Evolutionary conservation across 768 basidiomycete species (phyloP), one percentile per base, ranked within the genome.

Genomic region (Boletus tylopilopsis): DNA sequence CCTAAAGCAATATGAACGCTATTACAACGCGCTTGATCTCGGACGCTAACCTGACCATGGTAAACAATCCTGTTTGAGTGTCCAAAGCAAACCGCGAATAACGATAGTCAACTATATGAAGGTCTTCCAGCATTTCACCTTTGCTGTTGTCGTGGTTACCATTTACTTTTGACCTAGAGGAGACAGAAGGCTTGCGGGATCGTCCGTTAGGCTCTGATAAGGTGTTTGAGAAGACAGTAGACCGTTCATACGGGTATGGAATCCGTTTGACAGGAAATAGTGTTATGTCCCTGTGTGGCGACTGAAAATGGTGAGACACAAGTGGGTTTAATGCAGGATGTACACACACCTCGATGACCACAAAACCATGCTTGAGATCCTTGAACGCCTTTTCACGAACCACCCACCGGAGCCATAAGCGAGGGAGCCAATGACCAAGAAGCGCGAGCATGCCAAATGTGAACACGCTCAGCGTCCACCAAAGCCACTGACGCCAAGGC

Each of bases 351-450:
- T 99, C 94, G 32, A 95, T 84, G 16, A 94, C 88, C 34, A 96
- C 77, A 58, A 92, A 86, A 5, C 89, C 90, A 56, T 81, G 70
- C 30, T 70, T 67, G 9, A 82, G 73, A 48, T 89, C 71, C 41
- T 81, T 80, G 60, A 98, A 99, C 19, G 87, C 86, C 45, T 80
- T 90, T 67, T 94, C 90, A 38, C 72, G 76, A 2, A 91, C 82
- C 19, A 90, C 87, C 80, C 87, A 94, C 24, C 81, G 81, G 43
- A 98, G 79, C 96, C 96, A 97, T 23, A 94, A 56, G 6, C 77
- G 80, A 48, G 96, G 96, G 56, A 96, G 84, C 96, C 96, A 99
- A 60, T 93, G 84, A 4, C 94, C 94, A 9, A 94, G 68, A 16
- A 99, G 75, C 11, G 78, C 85, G 19, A 97, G 71, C 5, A 80